Evolutionary conservation across 768 basidiomycete species (phyloP).

Genomic region (Dioszegia crocea): DNA sequence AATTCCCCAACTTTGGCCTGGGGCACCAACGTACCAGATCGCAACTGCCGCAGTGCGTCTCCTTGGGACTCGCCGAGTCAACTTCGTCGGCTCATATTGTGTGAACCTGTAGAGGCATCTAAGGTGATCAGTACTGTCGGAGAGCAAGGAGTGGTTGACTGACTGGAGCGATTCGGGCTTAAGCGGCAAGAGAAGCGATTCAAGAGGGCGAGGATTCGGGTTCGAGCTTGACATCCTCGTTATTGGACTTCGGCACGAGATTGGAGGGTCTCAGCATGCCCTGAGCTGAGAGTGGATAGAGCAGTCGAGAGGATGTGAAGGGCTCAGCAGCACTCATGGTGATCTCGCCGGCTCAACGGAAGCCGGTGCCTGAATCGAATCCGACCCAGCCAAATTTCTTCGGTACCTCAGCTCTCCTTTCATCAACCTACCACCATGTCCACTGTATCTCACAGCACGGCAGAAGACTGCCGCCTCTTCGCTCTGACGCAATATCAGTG

Average conservation of each 20-base stretch:
- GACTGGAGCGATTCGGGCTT: conserved; percentile 39
- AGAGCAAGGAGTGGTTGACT: conserved; percentile 4
- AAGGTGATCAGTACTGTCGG: neutral
- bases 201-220: conserved; percentile 17
- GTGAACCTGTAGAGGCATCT: conserved; percentile 22
- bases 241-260: too few relatives aligned
- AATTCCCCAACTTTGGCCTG: neutral
- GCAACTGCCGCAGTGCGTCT: conserved; percentile 21
- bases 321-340: too few relatives aligned
- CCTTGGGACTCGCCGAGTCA: conserved; percentile 7
- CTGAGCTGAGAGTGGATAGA: too few relatives aligned
- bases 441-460: neutral
- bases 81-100: conserved; percentile 10
- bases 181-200: conserved; percentile 32
- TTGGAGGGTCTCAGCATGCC: too few relatives aligned
- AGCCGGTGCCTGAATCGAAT: neutral
- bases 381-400: neutral
- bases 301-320: neutral
- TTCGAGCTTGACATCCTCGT: neutral
- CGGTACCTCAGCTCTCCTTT: neutral
- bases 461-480: conserved; percentile 33
- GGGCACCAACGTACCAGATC: conserved; percentile 13
- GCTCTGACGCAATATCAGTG: conserved; percentile 47
- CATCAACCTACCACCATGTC: neutral
- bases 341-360: too few relatives aligned